Percentiles rank a stretch among this genome's conserved stretches.
Conservation (phyloP, 2,329 filamentous ascomycete species). For the Penicillium crustosum region DNA sequence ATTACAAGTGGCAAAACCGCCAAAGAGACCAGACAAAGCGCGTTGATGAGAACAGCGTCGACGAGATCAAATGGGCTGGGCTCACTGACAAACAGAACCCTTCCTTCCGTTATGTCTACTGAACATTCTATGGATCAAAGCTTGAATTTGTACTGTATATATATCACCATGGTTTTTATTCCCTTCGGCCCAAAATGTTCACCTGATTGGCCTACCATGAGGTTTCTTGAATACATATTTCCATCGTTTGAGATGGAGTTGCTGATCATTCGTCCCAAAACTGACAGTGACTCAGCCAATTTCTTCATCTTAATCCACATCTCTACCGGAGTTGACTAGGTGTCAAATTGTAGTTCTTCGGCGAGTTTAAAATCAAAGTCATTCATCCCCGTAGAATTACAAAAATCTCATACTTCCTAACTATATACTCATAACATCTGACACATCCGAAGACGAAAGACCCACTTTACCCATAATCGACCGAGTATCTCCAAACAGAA, state of each 20-base stretch:
- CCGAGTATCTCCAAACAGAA: not conserved
- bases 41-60: constrained; percentile 18
- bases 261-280: not conserved
- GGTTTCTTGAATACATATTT: not conserved
- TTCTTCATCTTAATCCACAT: not conserved
- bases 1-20: constrained; percentile 36
- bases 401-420: not conserved
- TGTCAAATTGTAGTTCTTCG: not conserved
- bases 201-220: not conserved
- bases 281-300: not conserved
- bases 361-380: too few species aligned
- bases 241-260: not conserved
- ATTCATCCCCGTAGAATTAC: not conserved
- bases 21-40: constrained; percentile 22
- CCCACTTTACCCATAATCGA: not conserved
- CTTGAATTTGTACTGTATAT: not conserved
- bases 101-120: constrained; percentile 38
- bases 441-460: not conserved
- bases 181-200: too few species aligned
- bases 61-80: constrained; percentile 33
- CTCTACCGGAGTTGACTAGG: not conserved
- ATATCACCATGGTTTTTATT: not conserved
- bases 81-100: constrained; percentile 38
- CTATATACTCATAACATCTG: not conserved
- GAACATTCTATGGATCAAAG: constrained; percentile 4